Conservation (phyloP, 768 basidiomycete species). For the Phylloporus scabripes region DNA sequence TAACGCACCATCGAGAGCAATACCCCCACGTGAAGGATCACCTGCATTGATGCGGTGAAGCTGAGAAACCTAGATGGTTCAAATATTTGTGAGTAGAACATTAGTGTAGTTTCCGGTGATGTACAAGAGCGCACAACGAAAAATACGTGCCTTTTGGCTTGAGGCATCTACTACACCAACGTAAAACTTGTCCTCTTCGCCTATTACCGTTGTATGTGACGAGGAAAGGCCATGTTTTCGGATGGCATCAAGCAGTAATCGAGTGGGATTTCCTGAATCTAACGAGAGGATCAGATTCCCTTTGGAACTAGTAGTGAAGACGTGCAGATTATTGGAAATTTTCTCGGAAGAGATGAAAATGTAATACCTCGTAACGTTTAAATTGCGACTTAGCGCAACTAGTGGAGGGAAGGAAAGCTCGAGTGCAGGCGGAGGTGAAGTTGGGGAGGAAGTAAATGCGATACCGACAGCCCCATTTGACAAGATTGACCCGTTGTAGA, state of each 20-base stretch:
- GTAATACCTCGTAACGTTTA: constrained; percentile 52
- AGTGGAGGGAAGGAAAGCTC: constrained; percentile 37
- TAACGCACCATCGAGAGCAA: constrained; percentile 51
- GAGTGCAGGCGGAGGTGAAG: constrained; percentile 8
- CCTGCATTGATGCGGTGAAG: constrained; percentile 62
- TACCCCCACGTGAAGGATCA: constrained; percentile 62
- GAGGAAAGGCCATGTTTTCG: constrained; percentile 31
- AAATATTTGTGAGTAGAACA: not conserved
- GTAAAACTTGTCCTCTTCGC: constrained; percentile 57
- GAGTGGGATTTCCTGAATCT: constrained; percentile 53
- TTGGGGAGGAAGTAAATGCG: constrained; percentile 33
- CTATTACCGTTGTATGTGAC: constrained; percentile 16
- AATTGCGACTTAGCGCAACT: constrained; percentile 35
- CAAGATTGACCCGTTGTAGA: constrained; percentile 48
- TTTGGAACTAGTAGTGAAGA: constrained; percentile 39
- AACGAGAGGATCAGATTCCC: constrained; percentile 68
- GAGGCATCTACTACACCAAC: constrained; percentile 37
- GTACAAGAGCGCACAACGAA: not conserved
- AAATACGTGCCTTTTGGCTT: constrained; percentile 10
- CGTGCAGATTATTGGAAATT: too few species aligned
- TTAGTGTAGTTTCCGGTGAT: too few species aligned
- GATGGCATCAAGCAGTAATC: constrained; percentile 52
- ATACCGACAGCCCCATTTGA: constrained; percentile 69
- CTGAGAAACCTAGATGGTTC: constrained; percentile 34
- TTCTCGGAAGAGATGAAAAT: not conserved